A percentile compares a stretch with the other conserved stretches of the same genome.
Conservation (phyloP, 345 rosid genomes). For the Turritis glabra region DNA sequence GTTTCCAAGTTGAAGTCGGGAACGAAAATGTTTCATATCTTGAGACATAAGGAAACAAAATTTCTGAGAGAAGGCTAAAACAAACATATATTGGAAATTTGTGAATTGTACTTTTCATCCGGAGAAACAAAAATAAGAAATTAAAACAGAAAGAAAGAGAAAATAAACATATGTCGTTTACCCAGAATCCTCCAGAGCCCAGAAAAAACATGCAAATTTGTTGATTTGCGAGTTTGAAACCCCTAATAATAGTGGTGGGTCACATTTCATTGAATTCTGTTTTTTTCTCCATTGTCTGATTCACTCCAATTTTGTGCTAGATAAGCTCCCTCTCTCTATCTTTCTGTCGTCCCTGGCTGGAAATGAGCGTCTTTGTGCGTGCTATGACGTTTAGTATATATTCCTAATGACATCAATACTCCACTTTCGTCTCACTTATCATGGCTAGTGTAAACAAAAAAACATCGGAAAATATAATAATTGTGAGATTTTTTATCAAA, state of each 20-base stretch:
- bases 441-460: neutral
- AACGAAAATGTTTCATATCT: too few species aligned
- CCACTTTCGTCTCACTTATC: neutral
- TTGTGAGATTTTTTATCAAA: neutral
- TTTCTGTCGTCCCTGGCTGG: too few species aligned
- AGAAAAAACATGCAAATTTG: too few species aligned
- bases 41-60: too few species aligned
- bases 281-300: neutral
- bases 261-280: neutral
- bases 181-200: neutral
- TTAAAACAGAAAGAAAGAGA: too few species aligned
- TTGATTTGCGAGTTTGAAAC: neutral
- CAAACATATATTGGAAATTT: too few species aligned
- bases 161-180: neutral
- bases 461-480: neutral
- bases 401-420: neutral
- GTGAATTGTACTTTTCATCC: too few species aligned
- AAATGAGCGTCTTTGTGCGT: neutral
- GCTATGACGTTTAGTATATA: neutral
- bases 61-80: too few species aligned
- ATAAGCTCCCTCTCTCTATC: neutral
- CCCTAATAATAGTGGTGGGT: too few species aligned
- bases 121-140: too few species aligned
- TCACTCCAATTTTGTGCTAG: neutral
- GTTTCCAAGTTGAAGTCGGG: too few species aligned